Percentiles rank a stretch among this genome's conserved stretches.
Conservation (phyloP, 2,329 filamentous ascomycete genomes). For the Stemphylium vesicarium region DNA sequence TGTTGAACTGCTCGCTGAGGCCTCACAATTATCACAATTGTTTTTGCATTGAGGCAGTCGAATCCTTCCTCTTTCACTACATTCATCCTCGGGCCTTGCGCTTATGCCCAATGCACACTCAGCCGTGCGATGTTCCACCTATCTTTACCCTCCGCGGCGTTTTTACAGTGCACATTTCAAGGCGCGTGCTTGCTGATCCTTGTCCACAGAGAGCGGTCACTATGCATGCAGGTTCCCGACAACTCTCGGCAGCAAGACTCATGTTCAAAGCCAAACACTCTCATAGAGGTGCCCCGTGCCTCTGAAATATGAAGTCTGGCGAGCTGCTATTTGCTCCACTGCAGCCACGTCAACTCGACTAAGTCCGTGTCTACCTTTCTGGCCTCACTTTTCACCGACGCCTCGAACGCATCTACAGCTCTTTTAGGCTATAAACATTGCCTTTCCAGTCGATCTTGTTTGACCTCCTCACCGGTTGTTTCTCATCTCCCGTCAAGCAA, state of each 20-base stretch:
- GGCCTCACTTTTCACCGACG: not conserved
- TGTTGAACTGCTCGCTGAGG: not conserved
- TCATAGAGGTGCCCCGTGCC: not conserved
- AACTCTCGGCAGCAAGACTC: not conserved
- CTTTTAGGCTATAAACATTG: conserved; percentile 27
- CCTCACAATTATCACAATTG: not conserved
- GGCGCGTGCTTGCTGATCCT: conserved; percentile 8
- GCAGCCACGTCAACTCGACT: conserved; percentile 14
- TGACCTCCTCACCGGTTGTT: conserved; percentile 12
- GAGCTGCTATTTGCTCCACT: conserved; percentile 2
- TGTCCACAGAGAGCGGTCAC: conserved; percentile 8
- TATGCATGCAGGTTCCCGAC: conserved; percentile 14
- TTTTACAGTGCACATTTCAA: conserved; percentile 8
- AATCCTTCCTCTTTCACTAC: not conserved
- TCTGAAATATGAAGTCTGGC: not conserved
- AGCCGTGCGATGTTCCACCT: conserved; percentile 22
- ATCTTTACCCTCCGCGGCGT: conserved; percentile 6
- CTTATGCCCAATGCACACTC: conserved; percentile 8
- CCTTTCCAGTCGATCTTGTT: conserved; percentile 9
- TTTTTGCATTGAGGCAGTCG: not conserved
- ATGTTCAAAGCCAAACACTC: conserved; percentile 6
- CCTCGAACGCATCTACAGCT: conserved; percentile 1
- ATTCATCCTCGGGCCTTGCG: conserved; percentile 4
- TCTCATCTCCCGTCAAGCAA: conserved; percentile 1
- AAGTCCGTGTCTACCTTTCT: not conserved